Evolutionary conservation across 2,329 filamentous ascomycete genomes (phyloP).

Genomic region (Didymella lethalis): DNA sequence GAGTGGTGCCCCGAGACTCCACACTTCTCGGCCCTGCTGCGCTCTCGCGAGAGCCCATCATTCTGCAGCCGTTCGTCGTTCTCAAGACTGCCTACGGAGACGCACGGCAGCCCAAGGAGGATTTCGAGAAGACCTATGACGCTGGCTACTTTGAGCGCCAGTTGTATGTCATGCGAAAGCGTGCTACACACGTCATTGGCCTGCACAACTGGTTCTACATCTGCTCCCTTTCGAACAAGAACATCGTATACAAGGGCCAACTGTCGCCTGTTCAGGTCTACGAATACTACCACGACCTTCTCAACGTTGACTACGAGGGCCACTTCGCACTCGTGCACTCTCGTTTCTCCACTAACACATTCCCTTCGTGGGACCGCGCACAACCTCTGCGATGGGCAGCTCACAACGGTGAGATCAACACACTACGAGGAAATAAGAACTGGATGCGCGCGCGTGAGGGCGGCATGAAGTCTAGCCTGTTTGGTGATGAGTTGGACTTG

Average conservation of each 20-base stretch:
- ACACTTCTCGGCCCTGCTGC: slow-evolving; percentile 91
- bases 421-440: slow-evolving; percentile 96
- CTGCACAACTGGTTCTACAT: slow-evolving; percentile 99
- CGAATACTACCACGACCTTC: slow-evolving; percentile 96
- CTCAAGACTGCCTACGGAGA: slow-evolving; percentile 83
- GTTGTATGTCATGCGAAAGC: slow-evolving; percentile 93
- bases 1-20: slow-evolving; percentile 93
- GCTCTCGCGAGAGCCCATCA: slow-evolving; percentile 90
- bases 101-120: slow-evolving; percentile 78
- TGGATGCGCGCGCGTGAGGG: slow-evolving; percentile 99
- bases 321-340: slow-evolving; percentile 98
- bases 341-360: slow-evolving; percentile 97
- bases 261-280: slow-evolving; percentile 94
- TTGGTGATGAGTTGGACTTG: slow-evolving; percentile 87
- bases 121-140: slow-evolving; percentile 82
- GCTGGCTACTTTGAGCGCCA: slow-evolving; percentile 88
- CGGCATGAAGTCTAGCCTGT: slow-evolving; percentile 90
- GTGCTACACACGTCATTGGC: slow-evolving; percentile 91
- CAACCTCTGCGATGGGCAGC: slow-evolving; percentile 96
- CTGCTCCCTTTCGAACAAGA: slow-evolving; percentile 95
- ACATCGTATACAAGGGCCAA: slow-evolving; percentile 99
- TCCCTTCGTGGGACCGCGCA: slow-evolving; percentile 97
- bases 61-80: slow-evolving; percentile 95
- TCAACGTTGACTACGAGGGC: slow-evolving; percentile 95
- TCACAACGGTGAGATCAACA: slow-evolving; percentile 99